These are phyloP conservation scores for Pistacia atlantica DNA, from an alignment of 345 rosid genomes.

Conservation along the genomic window DNA sequence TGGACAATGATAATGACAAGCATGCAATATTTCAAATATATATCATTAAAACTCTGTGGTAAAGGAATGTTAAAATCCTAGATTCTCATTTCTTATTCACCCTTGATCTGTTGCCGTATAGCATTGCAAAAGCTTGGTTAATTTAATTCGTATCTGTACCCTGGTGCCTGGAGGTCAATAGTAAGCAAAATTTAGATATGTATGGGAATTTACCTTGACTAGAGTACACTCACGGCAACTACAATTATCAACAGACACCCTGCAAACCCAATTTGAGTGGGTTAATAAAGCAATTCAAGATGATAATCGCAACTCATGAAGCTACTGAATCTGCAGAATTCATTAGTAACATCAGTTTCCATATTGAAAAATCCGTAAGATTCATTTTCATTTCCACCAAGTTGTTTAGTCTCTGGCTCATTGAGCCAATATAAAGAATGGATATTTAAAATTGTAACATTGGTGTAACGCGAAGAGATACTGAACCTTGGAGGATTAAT, in stretches of 20 bases:
- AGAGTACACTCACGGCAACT: conserved; percentile 73
- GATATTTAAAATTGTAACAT: neutral
- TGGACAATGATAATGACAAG: neutral
- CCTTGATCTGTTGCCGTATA: neutral
- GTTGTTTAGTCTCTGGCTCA: neutral
- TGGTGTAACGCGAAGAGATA: neutral
- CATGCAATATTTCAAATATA: too few relatives aligned
- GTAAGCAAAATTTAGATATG: neutral
- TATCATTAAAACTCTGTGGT: neutral
- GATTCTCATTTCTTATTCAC: neutral
- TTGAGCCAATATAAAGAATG: neutral
- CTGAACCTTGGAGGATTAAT: conserved; percentile 91
- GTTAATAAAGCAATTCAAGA: neutral
- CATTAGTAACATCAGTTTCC: neutral
- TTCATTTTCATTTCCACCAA: neutral
- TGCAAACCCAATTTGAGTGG: conserved; percentile 30
- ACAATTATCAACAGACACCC: conserved; percentile 85
- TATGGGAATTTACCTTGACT: conserved; percentile 56
- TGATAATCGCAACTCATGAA: neutral
- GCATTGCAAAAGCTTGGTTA: neutral
- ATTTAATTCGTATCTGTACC: neutral
- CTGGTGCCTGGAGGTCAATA: neutral
- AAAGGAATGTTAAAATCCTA: neutral
- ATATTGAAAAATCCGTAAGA: neutral
- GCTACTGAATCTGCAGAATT: neutral